These are phyloP conservation scores for Fusarium nanum DNA, from an alignment of 2,329 filamentous ascomycete genomes.

Conservation along the genomic window DNA sequence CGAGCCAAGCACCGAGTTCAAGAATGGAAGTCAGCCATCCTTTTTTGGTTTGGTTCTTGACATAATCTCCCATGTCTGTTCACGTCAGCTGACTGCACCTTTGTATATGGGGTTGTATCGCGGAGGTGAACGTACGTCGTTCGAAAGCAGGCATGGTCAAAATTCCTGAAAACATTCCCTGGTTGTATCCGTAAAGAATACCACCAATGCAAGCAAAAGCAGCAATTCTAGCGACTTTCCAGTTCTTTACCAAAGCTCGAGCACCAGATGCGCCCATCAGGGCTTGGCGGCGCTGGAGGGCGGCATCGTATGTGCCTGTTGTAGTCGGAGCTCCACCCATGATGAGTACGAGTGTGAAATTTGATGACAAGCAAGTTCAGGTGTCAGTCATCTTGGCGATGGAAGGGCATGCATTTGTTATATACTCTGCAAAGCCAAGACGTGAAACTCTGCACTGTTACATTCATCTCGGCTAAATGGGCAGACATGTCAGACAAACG, in stretches of 20 bases:
- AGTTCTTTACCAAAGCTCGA: slow-evolving; percentile 67
- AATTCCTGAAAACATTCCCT: slow-evolving; percentile 72
- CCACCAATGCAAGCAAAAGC: slow-evolving; percentile 73
- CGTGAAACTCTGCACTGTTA: slow-evolving; percentile 14
- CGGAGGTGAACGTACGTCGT: slow-evolving; percentile 54
- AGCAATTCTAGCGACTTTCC: slow-evolving; percentile 69
- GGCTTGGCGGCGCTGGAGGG: slow-evolving; percentile 62
- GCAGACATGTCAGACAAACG: not conserved
- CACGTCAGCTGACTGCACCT: not conserved
- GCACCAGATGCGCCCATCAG: slow-evolving; percentile 66
- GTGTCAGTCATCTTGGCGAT: not conserved
- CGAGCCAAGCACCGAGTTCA: slow-evolving; percentile 82
- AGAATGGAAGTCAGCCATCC: slow-evolving; percentile 75
- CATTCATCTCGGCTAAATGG: slow-evolving; percentile 19
- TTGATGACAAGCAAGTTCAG: not conserved
- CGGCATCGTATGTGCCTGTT: slow-evolving; percentile 60
- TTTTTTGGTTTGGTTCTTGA: slow-evolving; percentile 64
- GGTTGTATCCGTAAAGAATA: slow-evolving; percentile 77
- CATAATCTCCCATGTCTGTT: slow-evolving; percentile 67
- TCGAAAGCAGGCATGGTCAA: slow-evolving; percentile 67
- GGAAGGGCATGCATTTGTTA: slow-evolving; percentile 1
- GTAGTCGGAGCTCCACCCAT: slow-evolving; percentile 28
- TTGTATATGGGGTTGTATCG: no score
- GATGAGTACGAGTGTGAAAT: not conserved
- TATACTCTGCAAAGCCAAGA: slow-evolving; percentile 11